Percentiles rank a stretch among this genome's conserved stretches.
phyloP scores from a whole-genome alignment of 208 protist genomes.

The Leptomonas pyrrhocoris region DNA sequence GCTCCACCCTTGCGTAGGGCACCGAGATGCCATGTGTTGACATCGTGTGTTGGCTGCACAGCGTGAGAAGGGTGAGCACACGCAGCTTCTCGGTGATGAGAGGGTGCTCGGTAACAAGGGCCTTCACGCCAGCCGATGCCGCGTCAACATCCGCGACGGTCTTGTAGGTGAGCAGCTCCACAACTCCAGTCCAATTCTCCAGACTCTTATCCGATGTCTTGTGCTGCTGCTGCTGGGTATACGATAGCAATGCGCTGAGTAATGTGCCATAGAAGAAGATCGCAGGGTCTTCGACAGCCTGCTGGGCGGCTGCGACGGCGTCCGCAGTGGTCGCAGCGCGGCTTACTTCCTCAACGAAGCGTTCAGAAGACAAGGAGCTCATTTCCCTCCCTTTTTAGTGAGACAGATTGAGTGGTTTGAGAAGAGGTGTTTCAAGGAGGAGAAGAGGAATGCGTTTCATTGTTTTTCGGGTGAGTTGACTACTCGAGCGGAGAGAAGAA shows the following conservation, averaged over 20 bases:
- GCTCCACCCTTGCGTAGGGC: slow-evolving; percentile 32
- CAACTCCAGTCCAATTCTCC: slow-evolving; percentile 12
- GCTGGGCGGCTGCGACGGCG: slow-evolving; percentile 14
- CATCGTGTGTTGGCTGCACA: slow-evolving; percentile 28
- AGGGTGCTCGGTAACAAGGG: slow-evolving; percentile 24
- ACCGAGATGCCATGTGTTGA: slow-evolving; percentile 23
- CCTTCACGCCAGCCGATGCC: slow-evolving; percentile 8
- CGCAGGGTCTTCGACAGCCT: slow-evolving; percentile 33
- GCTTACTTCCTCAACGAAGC: slow-evolving; percentile 14
- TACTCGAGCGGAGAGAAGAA: too few relatives aligned
- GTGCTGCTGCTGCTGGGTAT: neutral
- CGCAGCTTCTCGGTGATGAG: slow-evolving; percentile 34
- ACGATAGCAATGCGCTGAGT: slow-evolving; percentile 23
- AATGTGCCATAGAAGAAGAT: slow-evolving; percentile 63
- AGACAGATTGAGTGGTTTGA: neutral
- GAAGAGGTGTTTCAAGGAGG: too few relatives aligned
- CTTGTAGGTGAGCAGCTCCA: slow-evolving; percentile 27
- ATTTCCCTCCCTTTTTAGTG: neutral
- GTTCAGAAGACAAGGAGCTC: neutral
- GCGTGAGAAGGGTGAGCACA: slow-evolving; percentile 48
- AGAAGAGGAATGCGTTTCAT: too few relatives aligned
- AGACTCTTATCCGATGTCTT: neutral
- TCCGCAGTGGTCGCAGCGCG: slow-evolving; percentile 12
- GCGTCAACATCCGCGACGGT: slow-evolving; percentile 10
- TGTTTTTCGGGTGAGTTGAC: too few relatives aligned